phyloP scores from a whole-genome alignment of 1,284 basidiomycete species.

The Neolentinus lepideus region DNA sequence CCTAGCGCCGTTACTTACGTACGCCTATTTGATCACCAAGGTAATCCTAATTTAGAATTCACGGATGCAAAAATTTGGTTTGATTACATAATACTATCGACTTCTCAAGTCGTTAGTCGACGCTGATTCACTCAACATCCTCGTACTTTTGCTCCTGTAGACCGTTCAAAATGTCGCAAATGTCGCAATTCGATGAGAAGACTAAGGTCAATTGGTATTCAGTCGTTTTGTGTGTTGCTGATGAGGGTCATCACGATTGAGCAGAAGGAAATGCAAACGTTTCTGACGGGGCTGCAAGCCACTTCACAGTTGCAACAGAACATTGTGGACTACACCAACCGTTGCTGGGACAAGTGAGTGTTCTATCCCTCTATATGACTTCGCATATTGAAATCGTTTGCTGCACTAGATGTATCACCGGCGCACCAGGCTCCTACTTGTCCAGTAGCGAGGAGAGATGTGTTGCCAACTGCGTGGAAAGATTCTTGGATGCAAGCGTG shows the following conservation, averaged over 20 bases:
- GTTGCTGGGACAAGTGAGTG: slow-evolving; percentile 87
- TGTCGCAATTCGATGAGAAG: neutral
- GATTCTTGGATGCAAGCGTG: slow-evolving; percentile 90
- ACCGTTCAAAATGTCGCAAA: neutral
- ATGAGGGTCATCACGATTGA: neutral
- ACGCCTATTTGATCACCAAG: neutral
- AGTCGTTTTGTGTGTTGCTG: neutral
- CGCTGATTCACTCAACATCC: neutral
- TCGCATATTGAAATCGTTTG: slow-evolving; percentile 8
- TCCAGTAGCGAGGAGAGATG: slow-evolving; percentile 81
- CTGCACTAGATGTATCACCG: slow-evolving; percentile 77
- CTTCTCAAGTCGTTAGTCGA: neutral
- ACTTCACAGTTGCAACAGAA: slow-evolving; percentile 73
- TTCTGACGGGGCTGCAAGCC: slow-evolving; percentile 85
- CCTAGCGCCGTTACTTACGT: neutral
- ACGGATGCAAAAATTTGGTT: neutral
- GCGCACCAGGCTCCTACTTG: slow-evolving; percentile 80
- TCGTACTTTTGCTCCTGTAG: neutral
- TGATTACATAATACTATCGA: neutral
- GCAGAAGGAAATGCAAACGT: slow-evolving; percentile 80
- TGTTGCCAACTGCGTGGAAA: slow-evolving; percentile 87
- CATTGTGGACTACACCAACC: slow-evolving; percentile 65
- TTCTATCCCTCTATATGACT: slow-evolving; percentile 5
- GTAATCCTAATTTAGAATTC: neutral
- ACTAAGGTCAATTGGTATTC: neutral